phyloP scores from a whole-genome alignment of 1,284 basidiomycete species.

The Paramarasmius palmivorus region DNA sequence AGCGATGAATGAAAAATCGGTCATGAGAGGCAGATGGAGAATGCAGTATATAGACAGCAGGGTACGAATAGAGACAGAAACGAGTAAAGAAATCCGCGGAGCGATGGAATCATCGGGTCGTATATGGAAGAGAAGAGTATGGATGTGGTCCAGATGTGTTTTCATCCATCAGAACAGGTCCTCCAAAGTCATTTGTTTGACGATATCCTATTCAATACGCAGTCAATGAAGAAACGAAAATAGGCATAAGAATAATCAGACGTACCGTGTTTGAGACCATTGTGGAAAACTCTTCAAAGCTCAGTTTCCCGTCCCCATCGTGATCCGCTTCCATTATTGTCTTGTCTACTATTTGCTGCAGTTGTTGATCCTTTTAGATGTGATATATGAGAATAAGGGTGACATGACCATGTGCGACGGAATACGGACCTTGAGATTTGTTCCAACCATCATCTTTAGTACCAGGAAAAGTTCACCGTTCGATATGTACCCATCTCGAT shows the following conservation, averaged over 20 bases:
- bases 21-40: not conserved
- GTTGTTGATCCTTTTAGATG: slow-evolving; percentile 81
- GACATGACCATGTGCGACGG: not conserved
- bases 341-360: slow-evolving; percentile 99
- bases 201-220: slow-evolving; percentile 66
- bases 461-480: slow-evolving; percentile 99
- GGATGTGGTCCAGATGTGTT: not conserved
- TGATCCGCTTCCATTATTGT: slow-evolving; percentile 99
- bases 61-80: not conserved
- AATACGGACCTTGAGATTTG: slow-evolving; percentile 86
- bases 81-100: not conserved
- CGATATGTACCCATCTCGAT: slow-evolving; percentile 96
- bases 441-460: slow-evolving; percentile 99
- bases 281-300: slow-evolving; percentile 94
- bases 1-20: not conserved
- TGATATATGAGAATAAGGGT: slow-evolving; percentile 5
- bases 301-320: slow-evolving; percentile 96
- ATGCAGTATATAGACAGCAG: not conserved
- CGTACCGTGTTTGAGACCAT: slow-evolving; percentile 96
- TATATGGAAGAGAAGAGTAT: not conserved
- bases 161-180: slow-evolving; percentile 70
- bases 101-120: slow-evolving; percentile 12
- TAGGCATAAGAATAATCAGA: slow-evolving; percentile 11
- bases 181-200: slow-evolving; percentile 98
- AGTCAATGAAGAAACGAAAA: slow-evolving; percentile 2